Percentiles rank a stretch among this genome's conserved stretches.
Conservation (phyloP, 176 grass and related monocot genomes). For the maize (Zea mays) region DNA sequence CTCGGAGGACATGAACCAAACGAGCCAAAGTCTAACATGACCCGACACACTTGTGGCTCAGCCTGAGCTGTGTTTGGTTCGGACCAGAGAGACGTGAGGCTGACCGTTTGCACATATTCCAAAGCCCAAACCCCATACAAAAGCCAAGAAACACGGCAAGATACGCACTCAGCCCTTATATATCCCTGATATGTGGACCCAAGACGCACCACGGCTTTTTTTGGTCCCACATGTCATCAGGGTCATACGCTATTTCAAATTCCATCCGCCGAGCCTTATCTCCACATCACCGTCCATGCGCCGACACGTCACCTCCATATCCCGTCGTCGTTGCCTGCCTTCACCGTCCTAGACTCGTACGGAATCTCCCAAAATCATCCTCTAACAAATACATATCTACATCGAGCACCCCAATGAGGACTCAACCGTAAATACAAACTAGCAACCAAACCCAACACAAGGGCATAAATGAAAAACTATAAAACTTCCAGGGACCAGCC, state of each 20-base stretch:
- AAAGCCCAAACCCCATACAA: too few species aligned
- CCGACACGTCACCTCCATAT: slow-evolving; percentile 40
- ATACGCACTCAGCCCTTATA: fast-evolving
- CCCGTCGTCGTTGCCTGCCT: slow-evolving; percentile 22
- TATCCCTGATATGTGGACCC: not conserved
- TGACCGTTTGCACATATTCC: too few species aligned
- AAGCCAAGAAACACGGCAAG: too few species aligned
- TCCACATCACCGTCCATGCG: slow-evolving; percentile 22
- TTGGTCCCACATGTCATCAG: not conserved
- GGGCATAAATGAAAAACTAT: fast-evolving
- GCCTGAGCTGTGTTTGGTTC: too few species aligned
- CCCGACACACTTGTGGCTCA: too few species aligned
- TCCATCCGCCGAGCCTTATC: slow-evolving; percentile 39
- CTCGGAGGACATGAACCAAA: too few species aligned
- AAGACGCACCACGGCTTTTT: fast-evolving
- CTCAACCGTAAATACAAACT: fast-evolving
- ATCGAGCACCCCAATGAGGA: fast-evolving
- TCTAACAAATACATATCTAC: fast-evolving
- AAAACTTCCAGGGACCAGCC: fast-evolving
- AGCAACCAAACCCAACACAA: fast-evolving
- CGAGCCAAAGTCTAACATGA: too few species aligned
- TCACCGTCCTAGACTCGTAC: not conserved
- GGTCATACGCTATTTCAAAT: fast-evolving
- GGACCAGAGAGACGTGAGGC: too few species aligned
- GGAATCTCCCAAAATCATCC: too few species aligned